Conservation (phyloP, 805 yeast genomes). For the Candida nitratophila region DNA sequence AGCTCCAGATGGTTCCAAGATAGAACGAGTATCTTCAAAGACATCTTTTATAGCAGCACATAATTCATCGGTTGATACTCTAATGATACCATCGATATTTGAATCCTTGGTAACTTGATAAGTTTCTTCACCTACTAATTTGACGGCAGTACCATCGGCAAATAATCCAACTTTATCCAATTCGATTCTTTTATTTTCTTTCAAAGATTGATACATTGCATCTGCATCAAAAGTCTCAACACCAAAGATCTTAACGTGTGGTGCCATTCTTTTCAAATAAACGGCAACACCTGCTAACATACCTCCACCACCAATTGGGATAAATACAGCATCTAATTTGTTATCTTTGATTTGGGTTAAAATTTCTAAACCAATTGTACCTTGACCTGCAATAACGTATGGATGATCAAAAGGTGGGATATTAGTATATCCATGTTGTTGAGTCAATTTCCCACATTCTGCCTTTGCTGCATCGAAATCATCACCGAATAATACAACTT, state of each 20-base stretch:
- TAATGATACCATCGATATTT: slow-evolving; percentile 79
- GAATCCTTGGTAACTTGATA: slow-evolving; percentile 69
- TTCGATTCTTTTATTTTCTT: slow-evolving; percentile 44
- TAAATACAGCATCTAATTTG: slow-evolving; percentile 78
- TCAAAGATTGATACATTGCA: slow-evolving; percentile 72
- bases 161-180: slow-evolving; percentile 83
- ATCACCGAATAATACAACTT: slow-evolving; percentile 88
- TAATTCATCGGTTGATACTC: slow-evolving; percentile 86
- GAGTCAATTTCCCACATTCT: slow-evolving; percentile 72
- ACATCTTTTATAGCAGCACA: slow-evolving; percentile 95
- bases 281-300: slow-evolving; percentile 85
- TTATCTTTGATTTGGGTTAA: slow-evolving; percentile 77
- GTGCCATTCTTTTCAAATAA: slow-evolving; percentile 90
- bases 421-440: slow-evolving; percentile 68
- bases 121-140: slow-evolving; percentile 82
- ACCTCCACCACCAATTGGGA: slow-evolving; percentile 98
- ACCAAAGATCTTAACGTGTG: slow-evolving; percentile 93
- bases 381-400: slow-evolving; percentile 97
- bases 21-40: slow-evolving; percentile 89
- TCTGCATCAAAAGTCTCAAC: slow-evolving; percentile 96
- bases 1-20: slow-evolving; percentile 97
- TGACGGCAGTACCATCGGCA: slow-evolving; percentile 98
- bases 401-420: slow-evolving; percentile 99
- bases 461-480: slow-evolving; percentile 93
- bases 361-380: slow-evolving; percentile 91